Evolutionary conservation across 2,329 filamentous ascomycete species (phyloP).

Genomic region (Botrytis byssoidea): DNA sequence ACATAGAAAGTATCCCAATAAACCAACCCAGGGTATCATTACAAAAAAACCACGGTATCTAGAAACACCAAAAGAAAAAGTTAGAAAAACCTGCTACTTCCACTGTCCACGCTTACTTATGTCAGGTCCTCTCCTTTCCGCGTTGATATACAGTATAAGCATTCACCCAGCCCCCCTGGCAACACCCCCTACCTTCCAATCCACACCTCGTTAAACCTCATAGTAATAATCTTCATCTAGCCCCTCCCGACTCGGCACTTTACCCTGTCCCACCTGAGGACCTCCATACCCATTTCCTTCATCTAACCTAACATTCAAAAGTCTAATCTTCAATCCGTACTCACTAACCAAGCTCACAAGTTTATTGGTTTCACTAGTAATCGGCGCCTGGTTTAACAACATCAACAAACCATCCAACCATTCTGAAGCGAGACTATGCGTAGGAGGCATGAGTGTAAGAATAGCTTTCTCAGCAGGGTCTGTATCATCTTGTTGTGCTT

Average conservation of each 20-base stretch:
- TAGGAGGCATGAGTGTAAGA: conserved; percentile 77
- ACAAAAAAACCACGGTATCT: background rate
- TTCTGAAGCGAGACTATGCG: conserved; percentile 82
- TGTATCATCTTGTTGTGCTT: conserved; percentile 38
- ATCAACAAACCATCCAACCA: conserved; percentile 96
- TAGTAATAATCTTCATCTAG: conserved; percentile 94
- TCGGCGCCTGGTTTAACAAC: conserved; percentile 91
- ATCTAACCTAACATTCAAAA: conserved; percentile 89
- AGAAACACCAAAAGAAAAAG: background rate
- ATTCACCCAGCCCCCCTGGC: background rate
- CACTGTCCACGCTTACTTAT: background rate
- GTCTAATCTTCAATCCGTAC: conserved; percentile 87
- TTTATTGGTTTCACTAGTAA: conserved; percentile 94
- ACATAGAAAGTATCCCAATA: background rate
- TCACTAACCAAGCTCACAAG: conserved; percentile 81
- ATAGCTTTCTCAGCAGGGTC: conserved; percentile 65
- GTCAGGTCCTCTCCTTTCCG: background rate
- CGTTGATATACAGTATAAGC: background rate
- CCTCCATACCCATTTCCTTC: conserved; percentile 67
- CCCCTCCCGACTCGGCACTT: conserved; percentile 78
- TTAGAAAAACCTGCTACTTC: background rate
- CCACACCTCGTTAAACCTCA: conserved; percentile 42
- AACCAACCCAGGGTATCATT: conserved; percentile 16
- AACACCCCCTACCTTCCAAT: background rate
- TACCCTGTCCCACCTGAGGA: conserved; percentile 57